Evolutionary conservation across 345 rosid genomes (phyloP), one percentile per base, ranked within the genome.

Genomic region (Brassica nigra): DNA sequence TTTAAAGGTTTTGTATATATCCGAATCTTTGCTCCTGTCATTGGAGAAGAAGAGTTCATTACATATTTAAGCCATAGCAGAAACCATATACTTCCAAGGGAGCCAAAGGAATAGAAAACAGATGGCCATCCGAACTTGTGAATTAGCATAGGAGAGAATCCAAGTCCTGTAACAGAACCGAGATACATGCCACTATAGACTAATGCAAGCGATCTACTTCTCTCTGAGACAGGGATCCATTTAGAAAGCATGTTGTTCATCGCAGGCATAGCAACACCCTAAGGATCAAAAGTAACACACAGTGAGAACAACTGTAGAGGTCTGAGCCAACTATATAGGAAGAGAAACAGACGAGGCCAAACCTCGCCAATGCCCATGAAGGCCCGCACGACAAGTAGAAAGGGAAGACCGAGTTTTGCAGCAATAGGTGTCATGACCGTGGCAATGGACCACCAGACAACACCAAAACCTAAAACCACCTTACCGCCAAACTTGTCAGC

Each of bases 231-330:
- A 36, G 99, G 97, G 86, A 95, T 88, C 99, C 99, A 95, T 87
- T 88, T 92, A 23, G 99, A 95, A 72, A 95, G 88, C 73, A 92
- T 81, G 89, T 92, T 95, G 86, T 95, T 95, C 99, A 95, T 95
- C 44, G 99, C 97, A 83, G 99, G 99, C 99, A 95, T 95, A 54
- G 99, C 99, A 77, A 95, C 99, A 79, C 99, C 99, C 97, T 95
- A 91, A 91, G 9, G 66, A 29, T 23, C 67, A 34, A 78, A 83
- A 74, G 78, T 74, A 73, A 23, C 27, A 23, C 27, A 23, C 49
- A 62, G 75, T 76, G 62, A 85, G 72, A 80, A 54, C 3, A 20
- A 59, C 7, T 65, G 63, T 55, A 62, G 1, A 23, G 27, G 27
- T 23, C 27, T 23, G 27, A 23, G 27, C 27, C 27, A 23, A 23